Base-by-base conservation (phyloP, 306 rosid genomes). In the Clitoria ternatea region DNA sequence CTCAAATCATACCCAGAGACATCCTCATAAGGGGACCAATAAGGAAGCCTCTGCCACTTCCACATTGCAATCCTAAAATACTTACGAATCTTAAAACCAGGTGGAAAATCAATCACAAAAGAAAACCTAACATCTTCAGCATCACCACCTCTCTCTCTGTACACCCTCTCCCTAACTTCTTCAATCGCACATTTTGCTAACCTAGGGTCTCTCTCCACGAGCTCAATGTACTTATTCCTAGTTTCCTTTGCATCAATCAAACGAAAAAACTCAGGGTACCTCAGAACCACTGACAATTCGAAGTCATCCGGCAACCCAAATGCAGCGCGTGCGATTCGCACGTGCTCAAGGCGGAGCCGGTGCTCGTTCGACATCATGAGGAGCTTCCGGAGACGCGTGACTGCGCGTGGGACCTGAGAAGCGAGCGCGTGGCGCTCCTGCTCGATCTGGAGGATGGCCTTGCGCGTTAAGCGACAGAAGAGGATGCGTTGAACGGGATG, bases 31-130 rank as follows among this genome's bases (percentile, higher is more conserved):
- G 94, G 97, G 0, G 97, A 90, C 97, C 96, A 93, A 72, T 90
- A 93, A 9, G 97, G 96, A 39, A 87, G 29, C 60, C 98, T 69
- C 68, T 90, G 98, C 96, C 98, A 93, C 74, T 91, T 88, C 97
- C 96, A 88, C 83, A 88, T 83, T 0, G 94, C 96, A 80, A 88
- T 84, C 67, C 87, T 85, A 54, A 75, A 87, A 76, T 84, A 93
- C 89, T 87, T 90, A 0, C 94, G 85, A 50, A 93, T 90, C 92
- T 89, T 93, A 71, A 93, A 93, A n/a, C 97, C 97, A 0, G 96
- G 94, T 0, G 94, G 98, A 23, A 90, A 90, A 74, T 93, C 83
- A 68, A 93, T 80, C 55, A 86, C 23, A 65, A 90, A 90, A 0
- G 97, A 81, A 71, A 90, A 93, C 78, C 96, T 74, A 68, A 85